A percentile compares a stretch with the other conserved stretches of the same genome.
Evolutionary conservation across 345 rosid genomes (phyloP).

Genomic region (Noccaea bulbosa): DNA sequence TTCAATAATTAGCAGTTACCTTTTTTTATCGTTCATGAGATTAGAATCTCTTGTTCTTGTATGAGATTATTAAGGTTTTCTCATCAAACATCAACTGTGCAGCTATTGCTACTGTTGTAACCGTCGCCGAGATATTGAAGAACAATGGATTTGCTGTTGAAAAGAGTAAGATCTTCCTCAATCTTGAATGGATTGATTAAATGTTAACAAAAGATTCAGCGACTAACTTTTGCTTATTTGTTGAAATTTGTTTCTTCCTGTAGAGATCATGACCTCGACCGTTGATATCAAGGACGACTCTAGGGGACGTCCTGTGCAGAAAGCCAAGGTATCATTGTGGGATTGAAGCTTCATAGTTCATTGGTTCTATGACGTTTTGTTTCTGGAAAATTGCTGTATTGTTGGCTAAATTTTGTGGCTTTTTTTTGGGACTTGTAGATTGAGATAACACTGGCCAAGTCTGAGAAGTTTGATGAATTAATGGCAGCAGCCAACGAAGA

Average conservation of each 20-base stretch:
- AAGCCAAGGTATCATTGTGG: constrained; percentile 59
- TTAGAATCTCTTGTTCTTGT: background rate
- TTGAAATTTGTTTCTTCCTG: constrained; percentile 6
- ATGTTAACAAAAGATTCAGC: constrained; percentile 10
- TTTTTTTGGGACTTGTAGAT: constrained; percentile 49
- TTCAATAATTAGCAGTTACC: constrained; percentile 8
- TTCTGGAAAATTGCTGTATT: background rate
- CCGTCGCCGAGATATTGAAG: constrained; percentile 87
- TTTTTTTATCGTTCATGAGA: constrained; percentile 12
- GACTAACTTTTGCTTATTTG: constrained; percentile 1
- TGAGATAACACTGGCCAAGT: constrained; percentile 77
- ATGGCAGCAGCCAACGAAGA: constrained; percentile 83
- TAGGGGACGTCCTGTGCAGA: constrained; percentile 81
- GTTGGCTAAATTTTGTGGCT: background rate
- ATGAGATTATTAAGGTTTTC: constrained; percentile 4
- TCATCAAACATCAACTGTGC: constrained; percentile 40
- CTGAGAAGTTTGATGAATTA: constrained; percentile 83
- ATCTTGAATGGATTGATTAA: background rate
- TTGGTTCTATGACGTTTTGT: background rate
- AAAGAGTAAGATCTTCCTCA: constrained; percentile 60
- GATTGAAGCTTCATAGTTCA: no score
- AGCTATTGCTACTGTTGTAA: constrained; percentile 93
- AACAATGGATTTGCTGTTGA: constrained; percentile 89
- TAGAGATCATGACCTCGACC: constrained; percentile 82
- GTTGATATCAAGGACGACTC: constrained; percentile 85